A percentile compares a stretch with the other conserved stretches of the same genome.
Evolutionary conservation across 2,329 filamentous ascomycete genomes (phyloP).

Genomic region (Ophiocordyceps camponoti-saundersi): DNA sequence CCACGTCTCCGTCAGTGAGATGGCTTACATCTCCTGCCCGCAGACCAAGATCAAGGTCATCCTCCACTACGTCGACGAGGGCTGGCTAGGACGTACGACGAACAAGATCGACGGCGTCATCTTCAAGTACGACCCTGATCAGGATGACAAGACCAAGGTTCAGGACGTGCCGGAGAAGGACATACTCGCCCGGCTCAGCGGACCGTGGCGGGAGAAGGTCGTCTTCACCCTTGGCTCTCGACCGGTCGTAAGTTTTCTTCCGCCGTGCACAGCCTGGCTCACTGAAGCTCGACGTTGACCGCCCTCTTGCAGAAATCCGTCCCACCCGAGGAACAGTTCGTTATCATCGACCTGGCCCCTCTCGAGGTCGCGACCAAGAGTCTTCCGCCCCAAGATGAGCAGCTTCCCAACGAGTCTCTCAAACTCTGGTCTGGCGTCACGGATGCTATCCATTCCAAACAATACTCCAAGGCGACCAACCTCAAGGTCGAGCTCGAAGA

Average conservation of each 20-base stretch:
- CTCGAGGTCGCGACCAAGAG: slow-evolving; percentile 65
- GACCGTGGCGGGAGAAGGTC: slow-evolving; percentile 66
- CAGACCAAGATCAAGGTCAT: slow-evolving; percentile 85
- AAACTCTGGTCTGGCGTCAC: slow-evolving; percentile 81
- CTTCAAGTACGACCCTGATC: slow-evolving; percentile 77
- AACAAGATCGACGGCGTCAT: slow-evolving; percentile 85
- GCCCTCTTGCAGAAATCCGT: slow-evolving; percentile 17
- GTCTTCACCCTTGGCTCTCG: slow-evolving; percentile 43
- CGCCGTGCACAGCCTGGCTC: not conserved
- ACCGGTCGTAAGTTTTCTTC: slow-evolving; percentile 35
- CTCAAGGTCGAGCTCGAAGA: slow-evolving; percentile 90
- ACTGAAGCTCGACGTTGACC: not conserved
- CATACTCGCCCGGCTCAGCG: slow-evolving; percentile 65
- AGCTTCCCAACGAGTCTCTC: slow-evolving; percentile 79
- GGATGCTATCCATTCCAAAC: slow-evolving; percentile 65
- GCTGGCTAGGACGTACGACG: slow-evolving; percentile 81
- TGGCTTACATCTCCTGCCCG: slow-evolving; percentile 77
- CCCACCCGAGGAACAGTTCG: slow-evolving; percentile 42
- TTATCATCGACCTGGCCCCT: slow-evolving; percentile 78
- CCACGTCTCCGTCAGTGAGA: slow-evolving; percentile 77
- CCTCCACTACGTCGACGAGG: slow-evolving; percentile 82
- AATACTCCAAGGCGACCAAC: slow-evolving; percentile 68
- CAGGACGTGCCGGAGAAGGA: slow-evolving; percentile 79
- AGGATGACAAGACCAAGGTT: slow-evolving; percentile 63
- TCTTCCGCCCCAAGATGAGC: slow-evolving; percentile 58